These are phyloP conservation scores for Diaporthe destruens DNA, from an alignment of 2,329 filamentous ascomycete species.

Conservation along the genomic window DNA sequence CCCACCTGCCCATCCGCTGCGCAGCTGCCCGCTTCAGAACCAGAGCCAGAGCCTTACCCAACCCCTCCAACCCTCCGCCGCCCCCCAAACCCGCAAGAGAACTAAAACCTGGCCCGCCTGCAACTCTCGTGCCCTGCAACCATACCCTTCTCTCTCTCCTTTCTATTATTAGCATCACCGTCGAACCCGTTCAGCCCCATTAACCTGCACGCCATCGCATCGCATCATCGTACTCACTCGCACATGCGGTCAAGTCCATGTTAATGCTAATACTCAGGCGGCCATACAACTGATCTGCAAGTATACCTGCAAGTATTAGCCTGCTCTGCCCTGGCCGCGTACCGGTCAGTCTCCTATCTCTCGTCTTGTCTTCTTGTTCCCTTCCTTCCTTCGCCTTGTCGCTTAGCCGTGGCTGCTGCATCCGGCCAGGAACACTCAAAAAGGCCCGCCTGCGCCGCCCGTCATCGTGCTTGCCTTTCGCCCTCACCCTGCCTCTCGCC, in stretches of 20 bases:
- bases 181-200: slow-evolving; percentile 30
- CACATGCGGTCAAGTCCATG: slow-evolving; percentile 29
- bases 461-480: slow-evolving; percentile 36
- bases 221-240: slow-evolving; percentile 13
- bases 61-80: slow-evolving; percentile 9
- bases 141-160: slow-evolving; percentile 35
- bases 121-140: slow-evolving; percentile 30
- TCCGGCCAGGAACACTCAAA: slow-evolving; percentile 40
- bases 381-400: slow-evolving; percentile 4
- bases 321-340: neutral
- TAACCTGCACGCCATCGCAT: slow-evolving; percentile 33
- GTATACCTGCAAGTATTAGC: neutral
- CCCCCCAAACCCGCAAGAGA: slow-evolving; percentile 19
- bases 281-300: slow-evolving; percentile 30
- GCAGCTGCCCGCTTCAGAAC: slow-evolving; percentile 21
- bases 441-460: slow-evolving; percentile 40
- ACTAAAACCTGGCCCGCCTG: slow-evolving; percentile 31
- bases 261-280: slow-evolving; percentile 22
- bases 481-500: slow-evolving; percentile 32
- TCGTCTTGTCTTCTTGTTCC: neutral
- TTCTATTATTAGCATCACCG: slow-evolving; percentile 36
- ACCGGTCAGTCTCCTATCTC: neutral
- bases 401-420: slow-evolving; percentile 25
- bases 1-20: slow-evolving; percentile 49
- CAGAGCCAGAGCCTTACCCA: slow-evolving; percentile 27